Conservation (phyloP, 179 eudicot species). For the Sideroxylon spinosum region DNA sequence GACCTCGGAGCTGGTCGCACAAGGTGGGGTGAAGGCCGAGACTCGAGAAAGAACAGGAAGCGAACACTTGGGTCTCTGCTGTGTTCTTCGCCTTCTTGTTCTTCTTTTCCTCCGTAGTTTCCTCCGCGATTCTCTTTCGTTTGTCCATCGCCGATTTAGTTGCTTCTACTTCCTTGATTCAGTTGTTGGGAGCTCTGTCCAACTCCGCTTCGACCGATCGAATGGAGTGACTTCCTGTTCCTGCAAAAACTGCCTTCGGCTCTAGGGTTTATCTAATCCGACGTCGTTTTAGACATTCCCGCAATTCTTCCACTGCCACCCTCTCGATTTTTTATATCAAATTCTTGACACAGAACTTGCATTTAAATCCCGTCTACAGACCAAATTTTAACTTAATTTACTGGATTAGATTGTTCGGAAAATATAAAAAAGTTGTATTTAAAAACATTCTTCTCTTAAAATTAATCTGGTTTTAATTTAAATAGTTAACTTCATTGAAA, state of each 20-base stretch:
- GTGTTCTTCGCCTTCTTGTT: conserved; percentile 4
- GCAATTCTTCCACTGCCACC: no score
- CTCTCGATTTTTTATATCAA: no score
- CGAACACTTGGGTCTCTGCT: conserved; percentile 39
- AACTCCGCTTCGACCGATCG: not conserved
- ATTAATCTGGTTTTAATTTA: no score
- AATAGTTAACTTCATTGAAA: no score
- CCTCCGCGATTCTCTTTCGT: conserved; percentile 13
- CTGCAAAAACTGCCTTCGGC: not conserved
- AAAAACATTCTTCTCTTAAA: no score
- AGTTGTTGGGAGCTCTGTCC: no score
- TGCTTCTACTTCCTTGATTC: not conserved
- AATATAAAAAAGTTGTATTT: no score
- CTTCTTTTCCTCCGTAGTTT: conserved; percentile 1
- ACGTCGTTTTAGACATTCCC: no score
- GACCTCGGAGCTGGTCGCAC: conserved; percentile 85
- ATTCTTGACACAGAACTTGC: no score
- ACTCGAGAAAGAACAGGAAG: conserved; percentile 72
- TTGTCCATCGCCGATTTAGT: conserved; percentile 11
- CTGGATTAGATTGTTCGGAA: no score
- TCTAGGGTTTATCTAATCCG: not conserved
- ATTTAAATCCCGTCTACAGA: no score
- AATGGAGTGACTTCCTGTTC: not conserved
- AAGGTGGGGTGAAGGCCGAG: conserved; percentile 73
- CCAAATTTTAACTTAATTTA: no score